Evolutionary conservation across 345 rosid genomes (phyloP), one percentile per base, ranked within the genome.

Genomic region (Adansonia digitata): DNA sequence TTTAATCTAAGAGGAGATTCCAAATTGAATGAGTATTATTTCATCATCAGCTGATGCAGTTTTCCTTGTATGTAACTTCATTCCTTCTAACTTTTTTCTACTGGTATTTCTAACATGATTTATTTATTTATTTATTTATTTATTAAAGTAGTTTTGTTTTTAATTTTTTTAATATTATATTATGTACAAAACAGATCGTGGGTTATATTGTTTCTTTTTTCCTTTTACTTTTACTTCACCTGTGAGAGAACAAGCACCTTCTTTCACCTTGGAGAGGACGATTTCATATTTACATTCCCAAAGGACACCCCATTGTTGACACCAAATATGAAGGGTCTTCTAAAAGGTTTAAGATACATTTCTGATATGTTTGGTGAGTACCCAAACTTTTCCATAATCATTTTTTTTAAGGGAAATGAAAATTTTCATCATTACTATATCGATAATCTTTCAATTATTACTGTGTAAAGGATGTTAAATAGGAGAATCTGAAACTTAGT

Each of bases 321-420:
- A 17, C 77, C 79, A 71, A 88, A 83, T 78, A 85, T 92, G 94
- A 92, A 90, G 80, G 89, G 93, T 77, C 91, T 92, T 55, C 79
- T 92, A 49, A 92, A 81, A 78, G 94, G 97, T 39, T 85, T 92
- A 1, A 76, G 87, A 82, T 90, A 87, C 82, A 87, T 92, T 49
- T 85, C 89, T 71, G 86, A 92, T 69, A 90, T 92, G 20, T 90
- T 92, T 80, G 97, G 97, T 92, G 42, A 35, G 64, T 39, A 22
- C 13, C n/a, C 8, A 15, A 7, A 27, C 0, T 34, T 20, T 40
- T 7, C 18, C 39, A 27, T 20, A 2, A 42, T 26, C 24, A 26
- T 12, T 43, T 42, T n/a, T n/a, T n/a, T n/a, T n/a, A n/a, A n/a
- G n/a, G 0, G 9, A 61, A 35, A 17, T 1, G 43, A 22, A 24